Conservation (phyloP, 345 rosid genomes). For the Hirschfeldia incana region DNA sequence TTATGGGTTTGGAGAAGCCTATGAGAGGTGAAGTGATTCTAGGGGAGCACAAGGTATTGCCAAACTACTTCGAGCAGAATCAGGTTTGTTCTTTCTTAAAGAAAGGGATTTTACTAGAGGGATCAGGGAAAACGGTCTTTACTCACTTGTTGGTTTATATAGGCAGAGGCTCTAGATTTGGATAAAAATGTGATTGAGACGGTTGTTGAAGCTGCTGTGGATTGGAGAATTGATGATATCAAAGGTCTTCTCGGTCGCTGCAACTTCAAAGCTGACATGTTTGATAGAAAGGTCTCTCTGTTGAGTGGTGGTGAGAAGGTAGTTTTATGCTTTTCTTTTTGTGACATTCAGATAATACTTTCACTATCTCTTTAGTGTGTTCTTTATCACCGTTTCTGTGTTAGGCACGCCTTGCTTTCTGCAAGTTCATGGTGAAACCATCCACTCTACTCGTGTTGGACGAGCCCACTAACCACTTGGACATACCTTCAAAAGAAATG, state of each 20-base stretch:
- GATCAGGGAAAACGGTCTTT: background rate
- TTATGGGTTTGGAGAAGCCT: conserved; percentile 77
- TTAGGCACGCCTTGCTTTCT: conserved; percentile 90
- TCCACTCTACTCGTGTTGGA: conserved; percentile 82
- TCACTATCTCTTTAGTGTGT: background rate
- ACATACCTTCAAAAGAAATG: conserved; percentile 98
- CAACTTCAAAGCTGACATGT: conserved; percentile 95
- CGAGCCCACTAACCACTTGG: conserved; percentile 95
- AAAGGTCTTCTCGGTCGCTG: conserved; percentile 98
- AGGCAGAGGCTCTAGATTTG: conserved; percentile 95
- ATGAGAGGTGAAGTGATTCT: conserved; percentile 65
- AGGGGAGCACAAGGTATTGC: conserved; percentile 90
- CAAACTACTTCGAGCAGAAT: conserved; percentile 97
- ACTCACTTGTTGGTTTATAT: conserved; percentile 1
- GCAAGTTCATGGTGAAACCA: conserved; percentile 94
- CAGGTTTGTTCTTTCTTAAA: conserved; percentile 55
- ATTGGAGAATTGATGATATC: conserved; percentile 90
- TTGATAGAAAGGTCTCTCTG: conserved; percentile 81
- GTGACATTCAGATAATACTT: background rate
- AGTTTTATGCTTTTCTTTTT: conserved; percentile 16
- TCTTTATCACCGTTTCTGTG: background rate
- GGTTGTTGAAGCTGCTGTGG: conserved; percentile 84
- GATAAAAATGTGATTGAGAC: conserved; percentile 86
- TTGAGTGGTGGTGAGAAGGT: conserved; percentile 95
- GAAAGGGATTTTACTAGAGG: background rate